Percentiles rank a stretch among this genome's conserved stretches.
Conservation (phyloP, 2,329 filamentous ascomycete species). For the Colletotrichum spinosum region DNA sequence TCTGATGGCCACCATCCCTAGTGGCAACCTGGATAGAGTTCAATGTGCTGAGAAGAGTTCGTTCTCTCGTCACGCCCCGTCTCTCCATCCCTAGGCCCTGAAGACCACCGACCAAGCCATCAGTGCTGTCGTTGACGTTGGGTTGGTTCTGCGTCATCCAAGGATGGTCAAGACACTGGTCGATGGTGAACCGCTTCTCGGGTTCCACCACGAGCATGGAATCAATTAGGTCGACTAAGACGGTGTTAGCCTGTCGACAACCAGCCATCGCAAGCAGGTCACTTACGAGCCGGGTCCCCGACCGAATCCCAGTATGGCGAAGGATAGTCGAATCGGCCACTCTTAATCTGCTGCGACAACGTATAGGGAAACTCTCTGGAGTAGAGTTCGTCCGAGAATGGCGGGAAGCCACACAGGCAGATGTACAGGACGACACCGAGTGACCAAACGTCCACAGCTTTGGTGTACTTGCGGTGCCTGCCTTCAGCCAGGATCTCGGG, state of each 20-base stretch:
- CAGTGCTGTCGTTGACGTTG: constrained; percentile 85
- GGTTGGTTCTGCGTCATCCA: constrained; percentile 78
- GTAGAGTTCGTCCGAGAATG: constrained; percentile 94
- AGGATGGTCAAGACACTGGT: constrained; percentile 90
- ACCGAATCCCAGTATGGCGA: constrained; percentile 96
- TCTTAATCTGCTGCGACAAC: constrained; percentile 89
- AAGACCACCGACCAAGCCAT: constrained; percentile 90
- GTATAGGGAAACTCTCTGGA: constrained; percentile 85
- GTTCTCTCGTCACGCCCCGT: constrained; percentile 82
- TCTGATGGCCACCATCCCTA: constrained; percentile 59
- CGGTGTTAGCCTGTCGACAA: background rate
- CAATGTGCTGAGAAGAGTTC: constrained; percentile 85
- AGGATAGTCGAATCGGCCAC: constrained; percentile 91
- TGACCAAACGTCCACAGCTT: constrained; percentile 96
- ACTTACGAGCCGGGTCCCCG: constrained; percentile 80
- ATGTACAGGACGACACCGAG: constrained; percentile 98
- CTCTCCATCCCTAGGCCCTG: constrained; percentile 84
- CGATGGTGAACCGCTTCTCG: constrained; percentile 85
- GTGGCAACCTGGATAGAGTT: constrained; percentile 74
- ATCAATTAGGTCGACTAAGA: constrained; percentile 86
- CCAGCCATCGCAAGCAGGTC: background rate
- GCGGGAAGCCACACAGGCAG: constrained; percentile 94
- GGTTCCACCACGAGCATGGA: constrained; percentile 92
- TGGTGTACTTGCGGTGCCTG: constrained; percentile 88
- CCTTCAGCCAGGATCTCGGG: constrained; percentile 92